A percentile compares a stretch with the other conserved stretches of the same genome.
Evolutionary conservation across 257 asterid genomes (phyloP).

Genomic region (Vinca minor): DNA sequence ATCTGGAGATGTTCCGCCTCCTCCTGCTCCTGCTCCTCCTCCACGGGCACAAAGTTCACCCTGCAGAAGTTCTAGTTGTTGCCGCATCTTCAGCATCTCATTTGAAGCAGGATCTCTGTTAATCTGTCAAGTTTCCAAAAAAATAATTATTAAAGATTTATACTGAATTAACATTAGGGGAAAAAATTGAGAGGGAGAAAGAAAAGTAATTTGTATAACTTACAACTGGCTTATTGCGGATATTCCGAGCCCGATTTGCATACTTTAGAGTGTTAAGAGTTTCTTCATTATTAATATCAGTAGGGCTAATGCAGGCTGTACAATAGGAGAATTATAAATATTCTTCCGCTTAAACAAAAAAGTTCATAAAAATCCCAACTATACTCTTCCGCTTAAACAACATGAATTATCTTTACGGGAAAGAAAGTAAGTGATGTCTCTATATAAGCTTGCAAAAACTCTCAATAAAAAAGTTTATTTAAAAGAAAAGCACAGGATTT

Average conservation of each 20-base stretch:
- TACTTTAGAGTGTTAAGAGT: constrained; percentile 93
- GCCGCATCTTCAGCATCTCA: constrained; percentile 9
- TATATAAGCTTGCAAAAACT: no score
- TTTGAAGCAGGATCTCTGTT: constrained; percentile 88
- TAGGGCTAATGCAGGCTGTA: constrained; percentile 98
- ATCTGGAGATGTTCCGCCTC: constrained; percentile 79
- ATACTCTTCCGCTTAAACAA: background rate
- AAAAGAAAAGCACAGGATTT: background rate
- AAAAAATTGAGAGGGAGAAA: background rate
- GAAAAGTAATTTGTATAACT: constrained; percentile 21
- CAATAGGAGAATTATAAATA: constrained; percentile 8
- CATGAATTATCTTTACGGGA: background rate
- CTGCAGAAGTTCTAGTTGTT: constrained; percentile 68
- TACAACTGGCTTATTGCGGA: constrained; percentile 96
- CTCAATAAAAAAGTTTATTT: no score
- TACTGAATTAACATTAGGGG: no score
- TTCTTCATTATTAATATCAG: constrained; percentile 98
- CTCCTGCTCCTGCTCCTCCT: no score
- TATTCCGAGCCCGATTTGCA: constrained; percentile 98
- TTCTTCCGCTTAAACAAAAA: background rate
- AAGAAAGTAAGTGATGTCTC: background rate
- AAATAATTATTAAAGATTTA: constrained; percentile 14
- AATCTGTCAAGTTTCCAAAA: constrained; percentile 56
- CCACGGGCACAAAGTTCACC: constrained; percentile 97
- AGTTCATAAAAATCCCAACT: background rate